Conservation (phyloP, 495 filamentous ascomycete genomes). For the Xanthoparmelia taractica region DNA sequence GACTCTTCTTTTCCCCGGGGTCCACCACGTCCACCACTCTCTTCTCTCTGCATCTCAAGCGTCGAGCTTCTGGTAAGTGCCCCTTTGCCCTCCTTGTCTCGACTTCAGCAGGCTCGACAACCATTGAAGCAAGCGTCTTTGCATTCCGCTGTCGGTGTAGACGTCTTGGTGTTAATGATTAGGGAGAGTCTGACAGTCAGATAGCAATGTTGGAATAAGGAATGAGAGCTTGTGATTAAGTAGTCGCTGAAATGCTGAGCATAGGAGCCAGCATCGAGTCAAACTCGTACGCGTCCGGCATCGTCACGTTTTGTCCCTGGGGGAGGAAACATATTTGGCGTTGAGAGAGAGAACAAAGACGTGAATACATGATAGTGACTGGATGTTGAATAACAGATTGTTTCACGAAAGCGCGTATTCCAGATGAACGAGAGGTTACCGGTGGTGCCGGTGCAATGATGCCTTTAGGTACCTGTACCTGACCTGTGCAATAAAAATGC, state of each 20-base stretch:
- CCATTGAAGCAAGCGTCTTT: slow-evolving; percentile 1
- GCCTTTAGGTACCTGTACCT: too few relatives aligned
- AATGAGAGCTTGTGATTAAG: neutral
- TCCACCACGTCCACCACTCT: neutral
- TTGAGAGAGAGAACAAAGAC: too few relatives aligned
- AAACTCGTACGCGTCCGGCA: too few relatives aligned
- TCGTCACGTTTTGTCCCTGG: too few relatives aligned
- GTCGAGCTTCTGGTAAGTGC: slow-evolving; percentile 8
- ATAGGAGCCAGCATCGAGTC: too few relatives aligned
- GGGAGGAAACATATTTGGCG: too few relatives aligned
- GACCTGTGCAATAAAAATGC: too few relatives aligned
- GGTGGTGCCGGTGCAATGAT: too few relatives aligned
- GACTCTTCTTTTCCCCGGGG: neutral
- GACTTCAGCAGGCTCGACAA: slow-evolving; percentile 5
- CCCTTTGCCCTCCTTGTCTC: neutral
- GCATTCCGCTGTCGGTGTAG: neutral
- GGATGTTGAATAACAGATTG: too few relatives aligned
- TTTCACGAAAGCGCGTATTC: too few relatives aligned
- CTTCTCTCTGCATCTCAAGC: neutral
- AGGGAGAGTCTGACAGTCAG: neutral
- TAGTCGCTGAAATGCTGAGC: neutral
- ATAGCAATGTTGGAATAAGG: neutral
- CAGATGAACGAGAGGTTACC: too few relatives aligned
- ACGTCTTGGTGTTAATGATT: neutral
- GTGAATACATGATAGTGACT: too few relatives aligned